Evolutionary conservation across 2,329 filamentous ascomycete species (phyloP), one percentile per base, ranked within the genome.

Genomic region (Phaeoacremonium minimum): DNA sequence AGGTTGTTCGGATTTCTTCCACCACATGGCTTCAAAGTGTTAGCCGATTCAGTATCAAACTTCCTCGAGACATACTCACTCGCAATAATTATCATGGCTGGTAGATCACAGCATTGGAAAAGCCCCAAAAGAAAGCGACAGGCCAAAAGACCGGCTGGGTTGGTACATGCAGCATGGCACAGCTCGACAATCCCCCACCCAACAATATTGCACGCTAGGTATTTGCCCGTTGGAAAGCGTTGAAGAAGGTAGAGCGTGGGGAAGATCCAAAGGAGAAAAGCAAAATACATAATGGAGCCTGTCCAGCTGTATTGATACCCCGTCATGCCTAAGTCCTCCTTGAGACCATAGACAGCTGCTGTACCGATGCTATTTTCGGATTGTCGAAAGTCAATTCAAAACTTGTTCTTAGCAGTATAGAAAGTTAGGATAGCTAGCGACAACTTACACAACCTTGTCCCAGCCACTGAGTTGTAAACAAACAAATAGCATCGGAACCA

Each of bases 101-200:
- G 22, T 9, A 26, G 22, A 26, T 26, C 22, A n/a, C 22, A 26
- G 22, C 22, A 26, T n/a, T 75, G 71, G 43, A 63, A 64, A 9
- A 63, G 54, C 11, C 71, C 71, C 1, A 75, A 55, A 4, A 74
- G 50, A 22, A 71, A 64, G 4, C 71, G 61, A 12, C 63, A 53
- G 4, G 62, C 66, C 13, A 66, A 60, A 2, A 73, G 56, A 14
- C 64, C 62, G 6, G 52, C 55, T 28, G 58, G 22, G 22, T 26
- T 26, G 9, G 22, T 26, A n/a, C 22, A 26, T 9, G 22, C 22
- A n/a, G 22, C 22, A 26, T 26, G 22, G 22, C 22, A 26, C 22
- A 26, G 22, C 22, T 26, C 22, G n/a, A 26, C 22, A n/a, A 26
- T 26, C 22, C 22, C 22, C 22, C 22, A 26, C 9, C 9, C 9